Percentiles rank a stretch among this genome's conserved stretches.
phyloP scores from a whole-genome alignment of 2,329 filamentous ascomycete species.

The Cercospora zeina region DNA sequence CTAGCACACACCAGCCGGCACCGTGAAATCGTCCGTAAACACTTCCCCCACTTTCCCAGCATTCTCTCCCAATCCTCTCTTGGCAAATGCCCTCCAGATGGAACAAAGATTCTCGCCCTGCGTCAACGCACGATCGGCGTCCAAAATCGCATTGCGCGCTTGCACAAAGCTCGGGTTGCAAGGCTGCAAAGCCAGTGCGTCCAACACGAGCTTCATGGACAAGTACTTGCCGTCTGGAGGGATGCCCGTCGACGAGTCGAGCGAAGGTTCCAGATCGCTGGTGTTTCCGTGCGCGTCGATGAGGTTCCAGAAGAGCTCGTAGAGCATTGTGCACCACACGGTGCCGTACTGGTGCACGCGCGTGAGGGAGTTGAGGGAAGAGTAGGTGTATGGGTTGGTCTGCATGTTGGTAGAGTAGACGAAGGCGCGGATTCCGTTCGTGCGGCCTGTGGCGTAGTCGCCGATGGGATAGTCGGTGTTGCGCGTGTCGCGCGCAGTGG shows the following conservation, averaged over 20 bases:
- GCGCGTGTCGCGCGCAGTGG: constrained; percentile 52
- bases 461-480: constrained; percentile 53
- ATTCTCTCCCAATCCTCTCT: constrained; percentile 54
- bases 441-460: constrained; percentile 51
- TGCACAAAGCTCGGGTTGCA: constrained; percentile 58
- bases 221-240: constrained; percentile 57
- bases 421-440: constrained; percentile 52
- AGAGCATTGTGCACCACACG: constrained; percentile 56
- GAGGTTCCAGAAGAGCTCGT: constrained; percentile 60
- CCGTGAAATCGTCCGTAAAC: constrained; percentile 23
- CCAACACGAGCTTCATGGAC: constrained; percentile 55
- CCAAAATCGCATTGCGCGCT: constrained; percentile 57
- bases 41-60: constrained; percentile 9
- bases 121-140: constrained; percentile 56
- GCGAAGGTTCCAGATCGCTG: constrained; percentile 43
- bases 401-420: constrained; percentile 54
- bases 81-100: constrained; percentile 59
- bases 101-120: constrained; percentile 54
- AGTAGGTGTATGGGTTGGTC: constrained; percentile 56
- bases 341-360: constrained; percentile 54
- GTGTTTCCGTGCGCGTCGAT: constrained; percentile 59
- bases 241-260: constrained; percentile 41
- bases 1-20: constrained; percentile 23
- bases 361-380: constrained; percentile 43
- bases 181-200: constrained; percentile 58